Evolutionary conservation across 2,329 filamentous ascomycete genomes (phyloP).

Genomic region (Alternaria sp.): DNA sequence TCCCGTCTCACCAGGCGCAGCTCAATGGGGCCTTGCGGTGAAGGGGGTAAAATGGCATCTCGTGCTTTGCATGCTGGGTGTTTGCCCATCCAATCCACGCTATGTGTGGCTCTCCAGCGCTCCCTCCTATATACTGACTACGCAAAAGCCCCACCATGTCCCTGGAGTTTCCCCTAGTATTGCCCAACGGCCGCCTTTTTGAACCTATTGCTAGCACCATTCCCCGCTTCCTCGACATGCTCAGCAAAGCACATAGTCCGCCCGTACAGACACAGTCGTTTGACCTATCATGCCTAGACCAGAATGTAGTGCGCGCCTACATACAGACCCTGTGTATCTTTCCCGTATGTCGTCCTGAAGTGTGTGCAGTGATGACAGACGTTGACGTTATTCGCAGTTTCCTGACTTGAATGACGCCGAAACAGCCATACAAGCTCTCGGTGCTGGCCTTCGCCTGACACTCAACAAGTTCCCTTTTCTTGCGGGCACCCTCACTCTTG

Average conservation of each 20-base stretch:
- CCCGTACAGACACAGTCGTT: slow-evolving; percentile 33
- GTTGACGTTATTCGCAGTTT: slow-evolving; percentile 30
- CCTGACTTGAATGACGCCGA: slow-evolving; percentile 39
- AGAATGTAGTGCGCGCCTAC: slow-evolving; percentile 46
- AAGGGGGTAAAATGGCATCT: slow-evolving; percentile 41
- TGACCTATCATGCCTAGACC: slow-evolving; percentile 44
- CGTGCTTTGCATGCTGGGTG: slow-evolving; percentile 34
- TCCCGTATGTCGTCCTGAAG: slow-evolving; percentile 29
- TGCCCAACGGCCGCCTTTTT: slow-evolving; percentile 29
- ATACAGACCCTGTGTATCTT: slow-evolving; percentile 45
- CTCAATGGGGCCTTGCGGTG: slow-evolving; percentile 41
- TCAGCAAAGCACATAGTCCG: slow-evolving; percentile 35
- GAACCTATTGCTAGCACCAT: slow-evolving; percentile 28
- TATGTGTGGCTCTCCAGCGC: slow-evolving; percentile 32
- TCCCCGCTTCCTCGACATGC: slow-evolving; percentile 34
- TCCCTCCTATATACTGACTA: slow-evolving; percentile 34
- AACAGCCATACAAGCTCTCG: slow-evolving; percentile 38
- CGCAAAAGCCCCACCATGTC: slow-evolving; percentile 31
- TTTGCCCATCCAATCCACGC: slow-evolving; percentile 35
- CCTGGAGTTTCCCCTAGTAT: slow-evolving; percentile 30
- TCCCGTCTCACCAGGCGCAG: slow-evolving; percentile 39
- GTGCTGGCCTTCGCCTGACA: slow-evolving; percentile 35
- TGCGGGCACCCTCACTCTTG: slow-evolving; percentile 42
- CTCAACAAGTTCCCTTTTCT: slow-evolving; percentile 43
- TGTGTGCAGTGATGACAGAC: background rate